phyloP scores from a whole-genome alignment of 2,329 filamentous ascomycete species.

The Hypoxylon sp. region DNA sequence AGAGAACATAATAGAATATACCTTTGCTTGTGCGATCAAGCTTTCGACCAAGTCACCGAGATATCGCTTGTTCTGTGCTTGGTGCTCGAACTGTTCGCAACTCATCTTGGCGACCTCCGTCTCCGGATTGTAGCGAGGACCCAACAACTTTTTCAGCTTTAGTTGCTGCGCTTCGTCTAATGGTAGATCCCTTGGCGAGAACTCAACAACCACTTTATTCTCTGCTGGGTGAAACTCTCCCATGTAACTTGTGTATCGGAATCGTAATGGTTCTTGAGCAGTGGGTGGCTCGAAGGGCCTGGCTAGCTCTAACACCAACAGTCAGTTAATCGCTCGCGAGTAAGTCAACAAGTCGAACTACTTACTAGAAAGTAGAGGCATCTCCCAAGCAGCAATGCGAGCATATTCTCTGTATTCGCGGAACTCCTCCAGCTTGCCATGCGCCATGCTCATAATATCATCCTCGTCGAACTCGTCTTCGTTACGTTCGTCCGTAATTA shows the following conservation, averaged over 20 bases:
- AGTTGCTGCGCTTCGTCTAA: slow-evolving; percentile 76
- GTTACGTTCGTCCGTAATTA: slow-evolving; percentile 49
- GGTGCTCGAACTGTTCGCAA: slow-evolving; percentile 88
- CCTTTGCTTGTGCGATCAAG: slow-evolving; percentile 81
- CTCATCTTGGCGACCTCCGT: slow-evolving; percentile 89
- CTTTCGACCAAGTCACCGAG: slow-evolving; percentile 82
- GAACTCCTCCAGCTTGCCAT: slow-evolving; percentile 89
- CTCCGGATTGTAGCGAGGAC: slow-evolving; percentile 88
- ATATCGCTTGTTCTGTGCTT: slow-evolving; percentile 97
- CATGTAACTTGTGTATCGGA: slow-evolving; percentile 97
- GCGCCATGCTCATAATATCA: slow-evolving; percentile 86
- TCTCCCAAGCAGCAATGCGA: slow-evolving; percentile 91
- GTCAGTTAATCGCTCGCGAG: slow-evolving; percentile 19
- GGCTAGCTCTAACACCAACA: slow-evolving; percentile 75
- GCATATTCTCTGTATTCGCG: slow-evolving; percentile 91
- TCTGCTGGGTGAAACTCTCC: slow-evolving; percentile 92
- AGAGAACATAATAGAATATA: slow-evolving; percentile 51
- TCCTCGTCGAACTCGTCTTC: slow-evolving; percentile 79
- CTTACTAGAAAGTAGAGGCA: slow-evolving; percentile 91
- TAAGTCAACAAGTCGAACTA: slow-evolving; percentile 43
- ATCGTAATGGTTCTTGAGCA: slow-evolving; percentile 80
- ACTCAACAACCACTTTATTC: slow-evolving; percentile 94
- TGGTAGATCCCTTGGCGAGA: slow-evolving; percentile 80
- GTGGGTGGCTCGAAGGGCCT: slow-evolving; percentile 84
- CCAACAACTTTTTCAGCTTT: slow-evolving; percentile 91